Conservation (phyloP, 2,329 filamentous ascomycete species). For the Volutella citrinella region DNA sequence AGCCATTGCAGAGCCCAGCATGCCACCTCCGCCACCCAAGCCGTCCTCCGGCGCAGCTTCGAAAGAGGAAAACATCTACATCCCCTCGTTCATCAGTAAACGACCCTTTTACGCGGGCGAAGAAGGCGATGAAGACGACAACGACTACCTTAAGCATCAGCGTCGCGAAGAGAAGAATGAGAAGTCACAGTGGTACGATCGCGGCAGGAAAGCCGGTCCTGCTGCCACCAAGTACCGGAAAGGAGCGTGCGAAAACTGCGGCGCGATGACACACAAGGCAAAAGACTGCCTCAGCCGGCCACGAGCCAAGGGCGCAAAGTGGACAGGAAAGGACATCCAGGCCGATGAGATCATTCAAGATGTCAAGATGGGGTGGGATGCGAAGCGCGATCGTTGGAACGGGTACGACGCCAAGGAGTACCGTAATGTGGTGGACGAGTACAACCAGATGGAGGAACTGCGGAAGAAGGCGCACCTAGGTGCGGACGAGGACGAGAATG, state of each 20-base stretch:
- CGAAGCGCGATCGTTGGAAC: conserved; percentile 96
- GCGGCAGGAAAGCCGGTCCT: conserved; percentile 78
- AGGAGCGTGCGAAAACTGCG: conserved; percentile 97
- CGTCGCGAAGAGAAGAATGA: conserved; percentile 62
- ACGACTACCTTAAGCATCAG: conserved; percentile 96
- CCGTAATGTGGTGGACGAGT: conserved; percentile 81
- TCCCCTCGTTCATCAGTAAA: conserved; percentile 96
- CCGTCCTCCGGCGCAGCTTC: conserved; percentile 40
- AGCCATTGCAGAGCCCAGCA: too few species aligned
- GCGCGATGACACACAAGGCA: conserved; percentile 91
- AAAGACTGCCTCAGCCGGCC: conserved; percentile 91
- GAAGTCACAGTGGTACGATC: conserved; percentile 87
- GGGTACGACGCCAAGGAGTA: conserved; percentile 94
- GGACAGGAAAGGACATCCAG: conserved; percentile 89
- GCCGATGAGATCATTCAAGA: conserved; percentile 87
- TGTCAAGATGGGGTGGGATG: conserved; percentile 89
- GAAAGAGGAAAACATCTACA: conserved; percentile 97
- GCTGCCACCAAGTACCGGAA: conserved; percentile 97
- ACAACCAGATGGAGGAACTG: conserved; percentile 79
- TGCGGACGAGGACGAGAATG: conserved; percentile 48
- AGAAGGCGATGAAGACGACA: conserved; percentile 73
- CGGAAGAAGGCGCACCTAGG: conserved; percentile 50
- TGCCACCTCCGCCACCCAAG: conserved; percentile 31
- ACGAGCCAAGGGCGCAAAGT: conserved; percentile 84
- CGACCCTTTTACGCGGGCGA: conserved; percentile 91